phyloP scores from a whole-genome alignment of 2,329 filamentous ascomycete species.

The Leptographium procerum region DNA sequence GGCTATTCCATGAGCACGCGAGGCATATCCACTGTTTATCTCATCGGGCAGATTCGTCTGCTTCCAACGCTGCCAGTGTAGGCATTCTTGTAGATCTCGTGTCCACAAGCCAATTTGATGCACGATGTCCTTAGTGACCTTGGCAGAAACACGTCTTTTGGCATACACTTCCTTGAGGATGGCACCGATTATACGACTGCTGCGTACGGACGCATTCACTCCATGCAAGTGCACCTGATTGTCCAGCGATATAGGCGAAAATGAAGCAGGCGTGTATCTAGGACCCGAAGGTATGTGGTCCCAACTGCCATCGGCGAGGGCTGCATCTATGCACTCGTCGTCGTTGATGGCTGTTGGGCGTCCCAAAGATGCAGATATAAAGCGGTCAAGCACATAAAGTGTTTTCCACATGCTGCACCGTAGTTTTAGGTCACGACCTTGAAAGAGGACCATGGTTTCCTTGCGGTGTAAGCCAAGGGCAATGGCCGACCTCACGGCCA shows the following conservation, averaged over 20 bases:
- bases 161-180: slow-evolving; percentile 51
- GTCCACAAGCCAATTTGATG: slow-evolving; percentile 41
- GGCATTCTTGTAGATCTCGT: slow-evolving; percentile 30
- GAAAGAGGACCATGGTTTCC: slow-evolving; percentile 45
- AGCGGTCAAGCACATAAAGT: slow-evolving; percentile 52
- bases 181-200: slow-evolving; percentile 44
- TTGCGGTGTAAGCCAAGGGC: slow-evolving; percentile 51
- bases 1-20: slow-evolving; percentile 38
- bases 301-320: slow-evolving; percentile 18
- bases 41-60: neutral
- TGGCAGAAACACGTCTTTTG: slow-evolving; percentile 44
- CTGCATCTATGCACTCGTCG: slow-evolving; percentile 46
- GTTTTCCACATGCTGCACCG: slow-evolving; percentile 53
- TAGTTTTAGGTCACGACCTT: slow-evolving; percentile 14
- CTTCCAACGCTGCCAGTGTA: slow-evolving; percentile 33
- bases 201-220: slow-evolving; percentile 45
- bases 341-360: slow-evolving; percentile 50
- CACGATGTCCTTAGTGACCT: slow-evolving; percentile 45
- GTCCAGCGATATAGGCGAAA: neutral
- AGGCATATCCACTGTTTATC: neutral
- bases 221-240: slow-evolving; percentile 16
- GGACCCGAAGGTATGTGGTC: neutral
- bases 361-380: slow-evolving; percentile 51
- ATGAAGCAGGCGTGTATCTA: neutral
- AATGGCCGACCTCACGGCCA: slow-evolving; percentile 52